phyloP scores from a whole-genome alignment of 495 filamentous ascomycete species.

The Talaromyces liani region DNA sequence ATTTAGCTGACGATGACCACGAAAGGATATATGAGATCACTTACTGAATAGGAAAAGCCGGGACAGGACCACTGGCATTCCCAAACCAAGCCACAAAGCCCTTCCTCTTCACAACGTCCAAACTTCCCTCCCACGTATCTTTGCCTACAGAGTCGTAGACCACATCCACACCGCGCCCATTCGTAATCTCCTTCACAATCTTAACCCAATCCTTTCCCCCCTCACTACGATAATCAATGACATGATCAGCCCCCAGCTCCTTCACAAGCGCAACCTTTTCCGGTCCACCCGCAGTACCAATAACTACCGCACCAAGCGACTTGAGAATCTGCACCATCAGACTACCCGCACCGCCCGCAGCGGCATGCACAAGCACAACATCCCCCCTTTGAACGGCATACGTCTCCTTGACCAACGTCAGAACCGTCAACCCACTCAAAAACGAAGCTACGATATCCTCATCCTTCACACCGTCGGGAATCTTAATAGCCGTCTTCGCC shows the following conservation, averaged over 20 bases:
- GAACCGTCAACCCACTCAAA: constrained; percentile 80
- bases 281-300: constrained; percentile 70
- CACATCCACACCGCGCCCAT: constrained; percentile 61
- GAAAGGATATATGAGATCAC: constrained; percentile 13
- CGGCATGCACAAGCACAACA: constrained; percentile 84
- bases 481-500: constrained; percentile 46
- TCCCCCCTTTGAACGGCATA: constrained; percentile 68
- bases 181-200: constrained; percentile 62
- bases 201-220: constrained; percentile 57
- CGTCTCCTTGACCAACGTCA: constrained; percentile 73
- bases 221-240: constrained; percentile 65
- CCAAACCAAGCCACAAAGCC: constrained; percentile 83
- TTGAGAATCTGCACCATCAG: constrained; percentile 71
- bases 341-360: constrained; percentile 80
- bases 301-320: constrained; percentile 66
- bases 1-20: background rate
- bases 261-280: constrained; percentile 69
- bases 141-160: constrained; percentile 90
- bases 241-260: constrained; percentile 59
- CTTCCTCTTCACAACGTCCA: constrained; percentile 73
- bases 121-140: constrained; percentile 74
- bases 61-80: constrained; percentile 78
- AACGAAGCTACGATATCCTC: constrained; percentile 60
- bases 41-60: constrained; percentile 61
- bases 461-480: constrained; percentile 57